These are phyloP conservation scores for Nigrospora sphaerica DNA, from an alignment of 2,329 filamentous ascomycete species.

Conservation along the genomic window DNA sequence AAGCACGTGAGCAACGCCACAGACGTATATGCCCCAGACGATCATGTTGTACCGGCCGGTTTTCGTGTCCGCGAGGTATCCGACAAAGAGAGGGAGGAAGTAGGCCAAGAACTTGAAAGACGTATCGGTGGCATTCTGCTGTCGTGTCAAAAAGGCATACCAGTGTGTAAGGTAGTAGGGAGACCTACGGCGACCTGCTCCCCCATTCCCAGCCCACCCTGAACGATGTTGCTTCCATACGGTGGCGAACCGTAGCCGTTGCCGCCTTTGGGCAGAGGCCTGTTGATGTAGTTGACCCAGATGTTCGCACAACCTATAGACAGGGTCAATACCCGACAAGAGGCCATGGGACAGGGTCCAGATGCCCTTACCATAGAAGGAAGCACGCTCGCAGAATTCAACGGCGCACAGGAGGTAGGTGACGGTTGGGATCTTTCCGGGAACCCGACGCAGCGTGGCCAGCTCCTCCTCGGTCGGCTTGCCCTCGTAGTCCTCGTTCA, in stretches of 20 bases:
- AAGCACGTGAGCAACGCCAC: constrained; percentile 60
- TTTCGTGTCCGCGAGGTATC: constrained; percentile 60
- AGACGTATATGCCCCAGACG: constrained; percentile 59
- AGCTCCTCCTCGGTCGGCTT: constrained; percentile 41
- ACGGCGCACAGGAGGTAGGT: constrained; percentile 51
- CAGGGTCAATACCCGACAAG: constrained; percentile 23
- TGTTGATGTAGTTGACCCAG: constrained; percentile 52
- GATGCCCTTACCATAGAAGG: constrained; percentile 47
- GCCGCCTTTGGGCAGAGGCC: constrained; percentile 45
- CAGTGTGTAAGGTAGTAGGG: not conserved
- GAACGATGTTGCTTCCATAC: constrained; percentile 33
- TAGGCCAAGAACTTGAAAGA: constrained; percentile 53
- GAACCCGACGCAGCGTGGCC: constrained; percentile 27
- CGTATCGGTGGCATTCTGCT: constrained; percentile 38
- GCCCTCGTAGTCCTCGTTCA: constrained; percentile 20
- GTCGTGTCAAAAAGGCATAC: not conserved
- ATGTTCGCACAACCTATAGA: constrained; percentile 2
- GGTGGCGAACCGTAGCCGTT: constrained; percentile 38
- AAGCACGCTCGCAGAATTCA: constrained; percentile 54
- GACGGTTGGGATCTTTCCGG: constrained; percentile 41
- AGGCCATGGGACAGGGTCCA: not conserved
- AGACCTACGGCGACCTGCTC: constrained; percentile 30
- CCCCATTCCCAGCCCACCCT: constrained; percentile 52
- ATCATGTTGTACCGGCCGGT: constrained; percentile 68
- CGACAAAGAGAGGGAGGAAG: constrained; percentile 45